Base-by-base conservation (phyloP, 2,329 filamentous ascomycete genomes). In the Penicillium sp. region DNA sequence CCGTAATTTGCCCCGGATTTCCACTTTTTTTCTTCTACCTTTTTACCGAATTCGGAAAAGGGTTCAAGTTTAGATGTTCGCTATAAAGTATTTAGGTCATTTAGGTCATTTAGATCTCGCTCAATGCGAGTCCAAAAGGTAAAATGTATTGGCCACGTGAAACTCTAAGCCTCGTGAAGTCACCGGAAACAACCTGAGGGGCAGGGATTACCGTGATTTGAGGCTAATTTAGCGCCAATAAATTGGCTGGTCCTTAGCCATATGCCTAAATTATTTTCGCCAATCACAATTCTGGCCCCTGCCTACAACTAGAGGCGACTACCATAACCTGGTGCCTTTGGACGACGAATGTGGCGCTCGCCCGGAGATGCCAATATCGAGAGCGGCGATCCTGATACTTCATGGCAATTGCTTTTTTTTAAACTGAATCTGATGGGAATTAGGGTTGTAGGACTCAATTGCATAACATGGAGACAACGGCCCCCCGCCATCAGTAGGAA, bases 291-390 rank as follows among this genome's bases (percentile, higher is more conserved):
- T 10, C 19, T 7, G 4, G n/a, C 19, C 35, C 21, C 17, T 40
- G 43, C 6, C 35, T 21, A n/a, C n/a, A n/a, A n/a, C n/a, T n/a
- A 45, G 33, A 35, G n/a, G 21, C 10, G 31, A 21, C 17, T 21
- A 42, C 37, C 21, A 2, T n/a, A 47, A 29, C 37, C 13, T 25
- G 25, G 12, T 29, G 4, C 21, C 5, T 23, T 47, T 37, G 10
- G 43, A 45, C 13, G n/a, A 41, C 21, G n/a, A 50, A 21, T 21
- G 58, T 55, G 56, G 58, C 55, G 56, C 49, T 35, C 9, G 9
- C 31, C 31, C 17, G 5, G 29, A 33, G 25, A 31, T 19, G 27
- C 33, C n/a, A 47, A 47, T 38, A 35, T 48, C 47, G 37, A 54
- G 43, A 38, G 45, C 40, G 37, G 43, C 27, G 38, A 37, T 42